These are phyloP conservation scores for Trichoderma pleuroti DNA, from an alignment of 2,329 filamentous ascomycete species.

Conservation along the genomic window DNA sequence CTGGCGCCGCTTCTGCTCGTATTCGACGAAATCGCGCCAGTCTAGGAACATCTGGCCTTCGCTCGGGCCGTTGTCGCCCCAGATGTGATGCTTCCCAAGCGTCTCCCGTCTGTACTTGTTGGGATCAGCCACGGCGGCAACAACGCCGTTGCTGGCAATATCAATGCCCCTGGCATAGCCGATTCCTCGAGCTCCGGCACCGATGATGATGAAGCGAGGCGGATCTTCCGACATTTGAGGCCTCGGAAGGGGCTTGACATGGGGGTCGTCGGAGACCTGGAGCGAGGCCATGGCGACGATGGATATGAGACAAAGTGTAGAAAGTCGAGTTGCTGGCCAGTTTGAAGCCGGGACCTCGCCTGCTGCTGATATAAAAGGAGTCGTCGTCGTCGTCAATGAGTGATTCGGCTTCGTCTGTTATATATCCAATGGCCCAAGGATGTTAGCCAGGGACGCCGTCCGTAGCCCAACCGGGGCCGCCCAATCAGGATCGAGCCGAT, in stretches of 20 bases:
- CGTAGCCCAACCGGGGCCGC: neutral
- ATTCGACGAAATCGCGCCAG: slow-evolving; percentile 74
- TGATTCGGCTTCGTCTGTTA: neutral
- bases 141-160: slow-evolving; percentile 61
- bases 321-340: neutral
- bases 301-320: neutral
- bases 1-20: slow-evolving; percentile 61
- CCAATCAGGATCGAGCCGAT: slow-evolving; percentile 10
- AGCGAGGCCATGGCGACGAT: slow-evolving; percentile 26
- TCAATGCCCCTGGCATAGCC: slow-evolving; percentile 68
- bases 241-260: slow-evolving; percentile 34
- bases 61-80: slow-evolving; percentile 50
- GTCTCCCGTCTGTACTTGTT: slow-evolving; percentile 69
- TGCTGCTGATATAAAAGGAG: neutral
- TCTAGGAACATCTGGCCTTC: slow-evolving; percentile 66
- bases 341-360: neutral
- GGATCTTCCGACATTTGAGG: slow-evolving; percentile 47
- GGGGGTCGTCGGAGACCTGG: slow-evolving; percentile 8
- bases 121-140: slow-evolving; percentile 80
- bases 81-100: slow-evolving; percentile 71
- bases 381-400: neutral
- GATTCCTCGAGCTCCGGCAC: slow-evolving; percentile 74
- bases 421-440: neutral
- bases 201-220: slow-evolving; percentile 72
- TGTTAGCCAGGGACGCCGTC: neutral